phyloP scores from a whole-genome alignment of 768 basidiomycete species.

The Auricularia auricula-judae region DNA sequence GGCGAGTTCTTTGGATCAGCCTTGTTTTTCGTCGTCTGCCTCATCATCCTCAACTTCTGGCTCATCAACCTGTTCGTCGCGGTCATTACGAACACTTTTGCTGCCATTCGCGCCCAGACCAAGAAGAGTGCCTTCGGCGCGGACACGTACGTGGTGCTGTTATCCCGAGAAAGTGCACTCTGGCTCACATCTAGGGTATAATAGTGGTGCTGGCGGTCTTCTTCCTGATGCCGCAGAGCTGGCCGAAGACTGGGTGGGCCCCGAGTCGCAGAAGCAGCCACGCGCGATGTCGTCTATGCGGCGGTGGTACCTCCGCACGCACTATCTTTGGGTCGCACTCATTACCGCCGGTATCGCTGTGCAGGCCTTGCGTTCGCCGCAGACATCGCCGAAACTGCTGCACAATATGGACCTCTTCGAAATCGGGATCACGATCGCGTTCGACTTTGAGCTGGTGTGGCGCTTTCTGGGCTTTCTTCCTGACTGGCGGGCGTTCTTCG shows the following conservation, averaged over 20 bases:
- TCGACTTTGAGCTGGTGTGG: constrained; percentile 80
- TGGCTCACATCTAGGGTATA: background rate
- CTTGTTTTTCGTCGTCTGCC: constrained; percentile 74
- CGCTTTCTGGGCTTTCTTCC: constrained; percentile 64
- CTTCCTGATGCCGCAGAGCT: background rate
- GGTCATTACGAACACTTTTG: constrained; percentile 91
- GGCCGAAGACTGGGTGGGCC: background rate
- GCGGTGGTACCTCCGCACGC: constrained; percentile 37
- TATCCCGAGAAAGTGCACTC: constrained; percentile 29
- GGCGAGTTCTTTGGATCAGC: constrained; percentile 83
- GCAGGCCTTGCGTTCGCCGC: constrained; percentile 56
- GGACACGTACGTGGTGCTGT: constrained; percentile 20
- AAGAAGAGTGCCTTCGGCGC: constrained; percentile 89
- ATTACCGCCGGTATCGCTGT: constrained; percentile 60
- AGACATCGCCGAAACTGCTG: constrained; percentile 23
- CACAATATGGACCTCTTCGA: constrained; percentile 52
- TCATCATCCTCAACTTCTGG: constrained; percentile 90
- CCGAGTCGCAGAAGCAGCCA: background rate
- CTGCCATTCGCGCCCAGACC: constrained; percentile 76
- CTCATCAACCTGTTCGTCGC: constrained; percentile 89
- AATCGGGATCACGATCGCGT: constrained; percentile 65
- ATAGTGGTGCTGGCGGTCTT: background rate
- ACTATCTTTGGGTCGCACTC: constrained; percentile 66
- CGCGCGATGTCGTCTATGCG: background rate
- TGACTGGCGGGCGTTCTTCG: constrained; percentile 72